Evolutionary conservation across 2,329 filamentous ascomycete species (phyloP).

Genomic region (Alternaria sp.): DNA sequence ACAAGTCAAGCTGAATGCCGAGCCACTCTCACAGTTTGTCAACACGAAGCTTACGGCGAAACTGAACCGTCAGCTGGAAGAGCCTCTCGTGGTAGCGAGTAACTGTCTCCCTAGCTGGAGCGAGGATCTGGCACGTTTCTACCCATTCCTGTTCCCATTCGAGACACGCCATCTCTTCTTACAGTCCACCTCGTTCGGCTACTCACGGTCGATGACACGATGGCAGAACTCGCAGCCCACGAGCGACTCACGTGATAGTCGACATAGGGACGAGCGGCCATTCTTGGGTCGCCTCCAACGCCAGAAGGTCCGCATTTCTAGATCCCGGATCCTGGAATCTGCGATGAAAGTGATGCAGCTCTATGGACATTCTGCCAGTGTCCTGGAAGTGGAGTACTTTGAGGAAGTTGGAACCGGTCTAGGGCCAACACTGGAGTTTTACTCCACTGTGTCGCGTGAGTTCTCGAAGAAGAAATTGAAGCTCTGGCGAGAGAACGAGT

Average conservation of each 20-base stretch:
- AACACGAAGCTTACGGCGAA: conserved; percentile 99
- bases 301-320: conserved; percentile 97
- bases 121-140: conserved; percentile 89
- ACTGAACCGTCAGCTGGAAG: conserved; percentile 94
- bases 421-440: conserved; percentile 95
- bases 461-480: conserved; percentile 97
- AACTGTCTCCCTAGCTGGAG: conserved; percentile 96
- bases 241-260: conserved; percentile 81
- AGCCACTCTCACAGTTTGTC: conserved; percentile 92
- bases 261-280: conserved; percentile 84
- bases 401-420: conserved; percentile 97
- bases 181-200: conserved; percentile 97
- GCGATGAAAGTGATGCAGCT: conserved; percentile 99
- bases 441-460: conserved; percentile 95
- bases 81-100: conserved; percentile 95
- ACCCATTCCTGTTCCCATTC: conserved; percentile 97
- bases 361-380: conserved; percentile 94
- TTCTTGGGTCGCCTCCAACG: conserved; percentile 91
- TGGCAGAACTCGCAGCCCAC: conserved; percentile 92
- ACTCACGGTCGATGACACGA: conserved; percentile 94
- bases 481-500: conserved; percentile 93
- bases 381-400: conserved; percentile 97
- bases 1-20: conserved; percentile 73
- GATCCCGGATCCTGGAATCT: conserved; percentile 93
- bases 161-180: conserved; percentile 96